Percentiles rank a stretch among this genome's conserved stretches.
These are phyloP conservation scores for Fusarium chuoi DNA, from an alignment of 2,329 filamentous ascomycete genomes.

Conservation along the genomic window DNA sequence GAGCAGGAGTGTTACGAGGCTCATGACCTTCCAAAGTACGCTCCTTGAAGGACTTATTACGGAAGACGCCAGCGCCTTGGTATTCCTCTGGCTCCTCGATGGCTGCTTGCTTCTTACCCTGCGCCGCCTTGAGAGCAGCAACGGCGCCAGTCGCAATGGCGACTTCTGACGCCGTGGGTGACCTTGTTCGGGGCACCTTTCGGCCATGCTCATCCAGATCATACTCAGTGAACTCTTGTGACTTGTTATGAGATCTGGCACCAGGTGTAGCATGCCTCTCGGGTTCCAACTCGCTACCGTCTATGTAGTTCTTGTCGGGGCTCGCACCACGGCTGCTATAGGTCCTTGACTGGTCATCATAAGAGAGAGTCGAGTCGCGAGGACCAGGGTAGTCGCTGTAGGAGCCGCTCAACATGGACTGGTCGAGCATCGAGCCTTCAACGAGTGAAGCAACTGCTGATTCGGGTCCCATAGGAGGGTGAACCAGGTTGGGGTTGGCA, in stretches of 20 bases:
- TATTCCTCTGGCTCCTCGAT: slow-evolving; percentile 53
- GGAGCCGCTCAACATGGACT: slow-evolving; percentile 72
- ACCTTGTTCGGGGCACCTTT: slow-evolving; percentile 60
- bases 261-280: slow-evolving; percentile 55
- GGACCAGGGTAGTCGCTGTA: slow-evolving; percentile 58
- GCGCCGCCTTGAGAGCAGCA: slow-evolving; percentile 61
- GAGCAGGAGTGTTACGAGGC: slow-evolving; percentile 65
- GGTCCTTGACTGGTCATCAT: slow-evolving; percentile 45
- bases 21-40: slow-evolving; percentile 67
- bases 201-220: slow-evolving; percentile 68
- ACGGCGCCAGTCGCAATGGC: slow-evolving; percentile 68
- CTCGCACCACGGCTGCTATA: slow-evolving; percentile 51
- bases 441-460: slow-evolving; percentile 89
- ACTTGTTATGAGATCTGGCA: slow-evolving; percentile 52
- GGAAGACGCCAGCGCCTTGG: slow-evolving; percentile 61
- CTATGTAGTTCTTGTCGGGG: slow-evolving; percentile 56
- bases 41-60: slow-evolving; percentile 74
- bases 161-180: slow-evolving; percentile 66
- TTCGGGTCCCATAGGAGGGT: slow-evolving; percentile 78
- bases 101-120: slow-evolving; percentile 56
- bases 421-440: slow-evolving; percentile 76
- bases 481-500: slow-evolving; percentile 80
- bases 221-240: slow-evolving; percentile 64
- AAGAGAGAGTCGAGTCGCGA: slow-evolving; percentile 52
- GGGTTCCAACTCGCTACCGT: slow-evolving; percentile 52